phyloP scores from a whole-genome alignment of 2,329 filamentous ascomycete species.

The Penicillium sp. region DNA sequence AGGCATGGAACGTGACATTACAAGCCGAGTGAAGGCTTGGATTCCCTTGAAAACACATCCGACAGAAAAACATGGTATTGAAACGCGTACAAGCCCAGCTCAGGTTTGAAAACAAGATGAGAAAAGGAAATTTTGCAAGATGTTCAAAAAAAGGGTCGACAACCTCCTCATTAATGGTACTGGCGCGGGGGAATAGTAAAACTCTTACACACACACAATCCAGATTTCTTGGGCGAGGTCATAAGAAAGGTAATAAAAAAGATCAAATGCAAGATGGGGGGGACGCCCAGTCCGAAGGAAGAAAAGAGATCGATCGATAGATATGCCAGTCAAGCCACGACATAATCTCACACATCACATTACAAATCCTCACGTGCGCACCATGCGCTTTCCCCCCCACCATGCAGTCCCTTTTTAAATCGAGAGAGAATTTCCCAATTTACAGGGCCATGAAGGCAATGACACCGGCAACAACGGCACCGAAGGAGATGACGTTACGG shows the following conservation, averaged over 20 bases:
- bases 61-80: constrained; percentile 19
- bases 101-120: constrained; percentile 7
- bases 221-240: constrained; percentile 8
- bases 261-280: constrained; percentile 3
- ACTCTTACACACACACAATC: background rate
- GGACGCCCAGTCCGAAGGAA: background rate
- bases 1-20: constrained; percentile 23
- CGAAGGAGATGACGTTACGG: constrained; percentile 41
- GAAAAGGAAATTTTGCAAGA: constrained; percentile 12
- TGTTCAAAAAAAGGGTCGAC: constrained; percentile 14
- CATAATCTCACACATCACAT: background rate
- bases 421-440: constrained; percentile 8
- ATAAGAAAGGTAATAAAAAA: constrained; percentile 17
- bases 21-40: constrained; percentile 21
- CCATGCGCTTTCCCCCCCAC: background rate
- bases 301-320: background rate
- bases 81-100: constrained; percentile 21
- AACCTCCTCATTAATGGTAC: constrained; percentile 12
- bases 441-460: constrained; percentile 43
- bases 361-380: background rate
- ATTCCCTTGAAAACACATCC: constrained; percentile 17
- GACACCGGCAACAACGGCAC: constrained; percentile 40
- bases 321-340: background rate
- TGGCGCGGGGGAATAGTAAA: background rate
- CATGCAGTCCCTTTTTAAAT: constrained; percentile 4